Conservation (phyloP, 164 flowering plant species). For the Berberis vulgaris region DNA sequence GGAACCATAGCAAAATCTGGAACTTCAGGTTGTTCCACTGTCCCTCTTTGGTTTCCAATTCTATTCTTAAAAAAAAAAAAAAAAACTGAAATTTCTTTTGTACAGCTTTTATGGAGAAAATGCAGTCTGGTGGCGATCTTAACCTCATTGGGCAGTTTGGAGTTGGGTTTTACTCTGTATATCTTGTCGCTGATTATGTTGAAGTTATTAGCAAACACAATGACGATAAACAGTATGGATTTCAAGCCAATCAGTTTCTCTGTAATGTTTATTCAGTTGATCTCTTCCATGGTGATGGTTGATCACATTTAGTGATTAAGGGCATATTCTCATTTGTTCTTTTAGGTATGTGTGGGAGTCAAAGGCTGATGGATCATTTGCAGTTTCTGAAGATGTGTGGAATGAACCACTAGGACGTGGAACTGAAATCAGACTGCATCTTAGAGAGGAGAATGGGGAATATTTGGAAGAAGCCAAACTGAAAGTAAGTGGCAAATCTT, state of each 20-base stretch:
- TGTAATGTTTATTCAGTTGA: background rate
- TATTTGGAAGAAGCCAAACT: constrained; percentile 84
- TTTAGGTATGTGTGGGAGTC: constrained; percentile 97
- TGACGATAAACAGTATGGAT: constrained; percentile 89
- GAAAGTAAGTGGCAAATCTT: constrained; percentile 40
- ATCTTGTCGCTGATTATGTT: constrained; percentile 94
- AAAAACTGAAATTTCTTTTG: background rate
- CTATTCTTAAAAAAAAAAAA: too few relatives aligned
- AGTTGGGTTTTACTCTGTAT: constrained; percentile 97
- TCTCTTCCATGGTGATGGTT: too few relatives aligned
- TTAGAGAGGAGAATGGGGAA: constrained; percentile 88
- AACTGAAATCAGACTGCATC: constrained; percentile 88
- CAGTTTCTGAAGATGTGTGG: constrained; percentile 82
- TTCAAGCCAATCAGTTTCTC: background rate
- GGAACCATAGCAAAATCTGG: constrained; percentile 99
- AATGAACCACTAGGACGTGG: constrained; percentile 98
- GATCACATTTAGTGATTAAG: background rate
- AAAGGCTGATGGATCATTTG: constrained; percentile 98
- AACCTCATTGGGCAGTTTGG: constrained; percentile 98
- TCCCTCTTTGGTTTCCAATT: too few relatives aligned
- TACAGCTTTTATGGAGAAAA: constrained; percentile 92
- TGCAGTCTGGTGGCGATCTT: constrained; percentile 92
- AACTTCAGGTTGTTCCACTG: constrained; percentile 51
- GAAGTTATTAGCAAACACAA: constrained; percentile 97
- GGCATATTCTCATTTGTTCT: background rate